Base-by-base conservation (phyloP, 2,329 filamentous ascomycete genomes). In the Verticillium klebahnii region DNA sequence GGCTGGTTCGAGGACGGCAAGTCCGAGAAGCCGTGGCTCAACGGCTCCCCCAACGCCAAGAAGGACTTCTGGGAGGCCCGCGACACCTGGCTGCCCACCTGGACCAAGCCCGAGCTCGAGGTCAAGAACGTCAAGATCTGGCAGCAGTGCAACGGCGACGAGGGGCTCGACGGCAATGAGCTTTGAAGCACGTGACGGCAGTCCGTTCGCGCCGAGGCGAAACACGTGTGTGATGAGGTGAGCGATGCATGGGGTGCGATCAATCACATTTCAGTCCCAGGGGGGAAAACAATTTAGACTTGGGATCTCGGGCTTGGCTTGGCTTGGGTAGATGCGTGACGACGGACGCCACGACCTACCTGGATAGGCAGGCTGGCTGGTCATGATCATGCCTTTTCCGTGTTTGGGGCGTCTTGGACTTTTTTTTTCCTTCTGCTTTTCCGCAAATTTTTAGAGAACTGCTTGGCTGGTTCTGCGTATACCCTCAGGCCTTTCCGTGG, bases 1-100 rank as follows among this genome's bases (percentile, higher is more conserved):
- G 91, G 91, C 40, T 96, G 91, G 91, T 96, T 95, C 70, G 79
- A 89, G 69, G 91, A 96, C 72, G 86, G 87, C 23, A 78, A 82
- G 67, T 82, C 81, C 52, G 83, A 82, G 36, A 96, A 96, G 80
- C 92, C 92, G 1, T 96, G 92, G 92, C 80, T 92, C 36, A 89
- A 95, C 71, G 78, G 73, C 17, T 88, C 85, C 59, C 73, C 80
- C 1, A 88, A 84, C 12, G 90, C 91, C 8, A 85, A 82, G 74
- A 85, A 83, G 69, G 90, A 94, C 71, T 96, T 96, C 73, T 95
- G 90, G 90, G 78, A 88, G 19, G 82, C 86, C 0, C 82, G 83
- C 56, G 78, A 86, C 60, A 66, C 78, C 32, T 94, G 91, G 90
- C 76, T 82, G 55, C 85, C 88, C 5, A 92, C 90, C 0, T 93